A percentile compares a stretch with the other conserved stretches of the same genome.
Conservation (phyloP, 768 basidiomycete genomes). For the Naematelia encephala region DNA sequence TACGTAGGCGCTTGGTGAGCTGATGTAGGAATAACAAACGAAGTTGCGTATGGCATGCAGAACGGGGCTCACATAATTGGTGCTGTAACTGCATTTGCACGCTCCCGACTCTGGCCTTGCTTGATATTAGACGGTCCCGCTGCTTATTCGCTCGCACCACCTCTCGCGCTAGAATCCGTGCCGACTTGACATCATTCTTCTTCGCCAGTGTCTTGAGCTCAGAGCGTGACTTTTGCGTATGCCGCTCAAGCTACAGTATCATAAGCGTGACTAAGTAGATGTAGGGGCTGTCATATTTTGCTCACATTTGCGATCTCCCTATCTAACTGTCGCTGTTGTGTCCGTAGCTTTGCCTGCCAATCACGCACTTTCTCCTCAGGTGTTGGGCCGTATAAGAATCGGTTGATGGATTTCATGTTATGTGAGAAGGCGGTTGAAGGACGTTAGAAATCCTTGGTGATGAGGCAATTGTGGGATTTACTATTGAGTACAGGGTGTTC, state of each 20-base stretch:
- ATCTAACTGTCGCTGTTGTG: conserved; percentile 77
- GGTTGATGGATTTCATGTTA: conserved; percentile 60
- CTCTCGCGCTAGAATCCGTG: conserved; percentile 85
- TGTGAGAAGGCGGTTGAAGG: not conserved
- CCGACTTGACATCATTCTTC: conserved; percentile 89
- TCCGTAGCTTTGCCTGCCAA: conserved; percentile 85
- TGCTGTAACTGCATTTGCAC: conserved; percentile 84
- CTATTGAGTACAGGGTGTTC: too few relatives aligned
- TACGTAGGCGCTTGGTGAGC: conserved; percentile 44
- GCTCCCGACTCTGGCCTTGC: conserved; percentile 87
- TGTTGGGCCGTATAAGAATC: conserved; percentile 92
- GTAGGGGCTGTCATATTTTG: not conserved
- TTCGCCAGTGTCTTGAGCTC: conserved; percentile 83
- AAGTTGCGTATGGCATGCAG: not conserved
- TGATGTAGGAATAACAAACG: not conserved
- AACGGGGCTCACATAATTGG: conserved; percentile 72
- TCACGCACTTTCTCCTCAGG: conserved; percentile 86
- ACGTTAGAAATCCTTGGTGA: not conserved
- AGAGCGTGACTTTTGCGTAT: conserved; percentile 71
- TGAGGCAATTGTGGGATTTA: not conserved
- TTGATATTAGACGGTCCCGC: conserved; percentile 83
- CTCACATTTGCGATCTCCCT: conserved; percentile 92
- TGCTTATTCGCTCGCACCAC: conserved; percentile 94
- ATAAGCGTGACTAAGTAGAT: not conserved
- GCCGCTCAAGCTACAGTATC: conserved; percentile 66